phyloP scores from a whole-genome alignment of 345 rosid genomes.

The Triadica sebifera region DNA sequence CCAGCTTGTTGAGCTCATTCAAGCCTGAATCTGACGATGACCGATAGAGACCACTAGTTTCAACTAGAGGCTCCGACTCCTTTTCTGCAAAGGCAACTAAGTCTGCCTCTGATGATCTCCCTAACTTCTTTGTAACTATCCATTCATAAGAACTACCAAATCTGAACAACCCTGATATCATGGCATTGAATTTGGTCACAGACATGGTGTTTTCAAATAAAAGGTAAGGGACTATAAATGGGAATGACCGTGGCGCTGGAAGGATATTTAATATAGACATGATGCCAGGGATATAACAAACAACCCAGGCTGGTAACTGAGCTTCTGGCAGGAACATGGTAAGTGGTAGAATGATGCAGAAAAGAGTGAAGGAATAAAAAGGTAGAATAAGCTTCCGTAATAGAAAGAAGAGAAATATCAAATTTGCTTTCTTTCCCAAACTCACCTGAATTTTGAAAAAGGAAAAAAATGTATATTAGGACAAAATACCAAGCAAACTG shows the following conservation, averaged over 20 bases:
- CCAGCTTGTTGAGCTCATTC: conserved; percentile 57
- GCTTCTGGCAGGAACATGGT: conserved; percentile 94
- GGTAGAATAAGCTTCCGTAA: conserved; percentile 84
- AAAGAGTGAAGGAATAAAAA: conserved; percentile 90
- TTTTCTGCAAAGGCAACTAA: conserved; percentile 65
- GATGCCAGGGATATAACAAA: conserved; percentile 77
- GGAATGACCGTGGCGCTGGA: conserved; percentile 82
- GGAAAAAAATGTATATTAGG: background rate
- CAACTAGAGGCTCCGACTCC: conserved; percentile 45
- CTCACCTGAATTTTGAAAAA: conserved; percentile 46
- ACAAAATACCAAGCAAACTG: background rate
- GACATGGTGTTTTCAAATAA: conserved; percentile 98
- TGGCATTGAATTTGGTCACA: conserved; percentile 92
- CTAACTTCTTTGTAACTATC: conserved; percentile 87
- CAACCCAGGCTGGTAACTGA: conserved; percentile 86
- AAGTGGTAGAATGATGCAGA: conserved; percentile 87
- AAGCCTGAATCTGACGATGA: conserved; percentile 73
- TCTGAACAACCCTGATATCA: conserved; percentile 83
- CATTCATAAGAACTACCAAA: conserved; percentile 88
- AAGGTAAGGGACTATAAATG: conserved; percentile 86
- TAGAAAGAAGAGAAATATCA: conserved; percentile 84
- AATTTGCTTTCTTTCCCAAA: conserved; percentile 66
- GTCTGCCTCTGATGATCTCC: conserved; percentile 92
- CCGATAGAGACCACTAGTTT: conserved; percentile 37
- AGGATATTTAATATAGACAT: conserved; percentile 84